A percentile compares a stretch with the other conserved stretches of the same genome.
Conservation (phyloP, 2,329 filamentous ascomycete genomes). For the Colletotrichum sp. region DNA sequence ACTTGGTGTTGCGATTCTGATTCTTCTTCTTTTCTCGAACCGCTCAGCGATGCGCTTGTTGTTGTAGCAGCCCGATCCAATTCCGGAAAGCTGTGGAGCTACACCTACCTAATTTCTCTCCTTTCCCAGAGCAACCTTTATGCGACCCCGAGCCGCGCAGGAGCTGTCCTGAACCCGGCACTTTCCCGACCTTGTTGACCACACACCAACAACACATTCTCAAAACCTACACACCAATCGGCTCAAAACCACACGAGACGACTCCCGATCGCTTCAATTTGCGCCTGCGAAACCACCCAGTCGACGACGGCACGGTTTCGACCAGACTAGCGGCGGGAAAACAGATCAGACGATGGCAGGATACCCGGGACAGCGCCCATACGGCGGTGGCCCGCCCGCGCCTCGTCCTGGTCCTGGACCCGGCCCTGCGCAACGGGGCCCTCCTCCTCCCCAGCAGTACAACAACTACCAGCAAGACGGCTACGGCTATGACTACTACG, state of each 20-base stretch:
- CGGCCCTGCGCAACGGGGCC: slow-evolving; percentile 31
- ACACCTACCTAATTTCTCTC: slow-evolving; percentile 14
- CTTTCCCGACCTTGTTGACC: slow-evolving; percentile 1
- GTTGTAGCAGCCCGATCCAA: slow-evolving; percentile 5
- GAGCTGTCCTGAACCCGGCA: neutral
- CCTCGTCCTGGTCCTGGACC: slow-evolving; percentile 39
- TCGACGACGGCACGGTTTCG: neutral
- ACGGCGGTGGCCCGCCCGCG: slow-evolving; percentile 48
- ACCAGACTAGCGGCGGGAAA: neutral
- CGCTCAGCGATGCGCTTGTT: slow-evolving; percentile 9
- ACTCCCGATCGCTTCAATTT: neutral
- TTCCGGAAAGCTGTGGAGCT: slow-evolving; percentile 20
- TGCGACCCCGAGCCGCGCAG: slow-evolving; percentile 3
- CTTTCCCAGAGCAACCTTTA: neutral
- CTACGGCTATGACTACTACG: slow-evolving; percentile 50
- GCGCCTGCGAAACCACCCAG: neutral
- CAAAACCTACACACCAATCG: neutral
- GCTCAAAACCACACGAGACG: neutral
- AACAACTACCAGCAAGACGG: slow-evolving; percentile 48
- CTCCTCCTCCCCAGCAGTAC: slow-evolving; percentile 41
- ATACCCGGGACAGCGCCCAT: slow-evolving; percentile 52
- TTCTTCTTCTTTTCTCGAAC: neutral
- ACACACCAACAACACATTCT: neutral
- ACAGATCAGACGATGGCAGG: slow-evolving; percentile 14
- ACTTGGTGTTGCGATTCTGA: neutral